A percentile compares a stretch with the other conserved stretches of the same genome.
phyloP scores from a whole-genome alignment of 208 protist genomes.

The Acanthamoeba pearcei region DNA sequence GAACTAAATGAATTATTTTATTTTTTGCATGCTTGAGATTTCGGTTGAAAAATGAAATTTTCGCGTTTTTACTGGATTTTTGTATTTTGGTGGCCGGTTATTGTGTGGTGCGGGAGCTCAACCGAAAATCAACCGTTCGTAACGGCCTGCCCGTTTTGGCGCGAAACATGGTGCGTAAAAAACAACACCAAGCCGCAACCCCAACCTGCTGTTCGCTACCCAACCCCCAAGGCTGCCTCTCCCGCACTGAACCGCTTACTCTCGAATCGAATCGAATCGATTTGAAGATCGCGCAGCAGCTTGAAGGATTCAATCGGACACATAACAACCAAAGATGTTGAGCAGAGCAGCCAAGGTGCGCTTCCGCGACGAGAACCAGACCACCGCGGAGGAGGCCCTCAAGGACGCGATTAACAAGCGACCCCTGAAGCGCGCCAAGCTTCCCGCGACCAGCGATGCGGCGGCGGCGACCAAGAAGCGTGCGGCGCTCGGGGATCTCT shows the following conservation, averaged over 20 bases:
- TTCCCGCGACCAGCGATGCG: neutral
- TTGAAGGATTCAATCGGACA: neutral
- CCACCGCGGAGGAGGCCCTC: constrained; percentile 43
- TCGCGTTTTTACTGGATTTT: neutral
- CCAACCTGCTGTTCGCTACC: neutral
- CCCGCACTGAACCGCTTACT: neutral
- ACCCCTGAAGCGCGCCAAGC: constrained; percentile 57
- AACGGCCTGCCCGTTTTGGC: neutral
- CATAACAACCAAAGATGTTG: neutral
- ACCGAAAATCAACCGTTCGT: constrained; percentile 8
- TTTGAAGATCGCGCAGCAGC: neutral
- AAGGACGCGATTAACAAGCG: neutral
- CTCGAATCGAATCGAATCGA: neutral
- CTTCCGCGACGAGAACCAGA: constrained; percentile 49
- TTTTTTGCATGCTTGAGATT: no score
- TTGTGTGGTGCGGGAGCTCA: neutral
- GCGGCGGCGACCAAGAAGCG: constrained; percentile 29
- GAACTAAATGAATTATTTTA: no score
- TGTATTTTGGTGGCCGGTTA: neutral
- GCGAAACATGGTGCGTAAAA: neutral
- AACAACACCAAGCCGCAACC: neutral
- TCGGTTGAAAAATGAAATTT: no score
- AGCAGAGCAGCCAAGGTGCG: constrained; percentile 45
- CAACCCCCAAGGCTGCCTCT: neutral
- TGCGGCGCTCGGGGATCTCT: constrained; percentile 34